Conservation (phyloP, 1,284 basidiomycete genomes). For the Singerocomus inundabilis region DNA sequence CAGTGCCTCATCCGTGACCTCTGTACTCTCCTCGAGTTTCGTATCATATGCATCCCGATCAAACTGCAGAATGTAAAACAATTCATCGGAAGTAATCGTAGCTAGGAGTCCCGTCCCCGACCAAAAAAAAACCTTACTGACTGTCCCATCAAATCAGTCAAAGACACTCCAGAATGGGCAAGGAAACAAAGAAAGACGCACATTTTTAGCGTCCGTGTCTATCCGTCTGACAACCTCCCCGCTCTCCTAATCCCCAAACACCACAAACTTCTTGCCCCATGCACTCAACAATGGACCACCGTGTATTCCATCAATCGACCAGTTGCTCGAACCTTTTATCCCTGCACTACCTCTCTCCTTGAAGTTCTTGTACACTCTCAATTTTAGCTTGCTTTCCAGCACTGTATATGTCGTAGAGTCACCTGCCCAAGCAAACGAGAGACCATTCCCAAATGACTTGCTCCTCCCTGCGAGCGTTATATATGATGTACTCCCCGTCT, state of each 20-base stretch:
- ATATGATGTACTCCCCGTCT: no score
- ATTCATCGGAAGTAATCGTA: slow-evolving; percentile 86
- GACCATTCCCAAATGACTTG: slow-evolving; percentile 93
- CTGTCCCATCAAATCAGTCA: slow-evolving; percentile 12
- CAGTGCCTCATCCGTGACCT: slow-evolving; percentile 90
- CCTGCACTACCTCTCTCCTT: slow-evolving; percentile 73
- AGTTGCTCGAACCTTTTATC: slow-evolving; percentile 79
- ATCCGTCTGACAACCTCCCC: slow-evolving; percentile 92
- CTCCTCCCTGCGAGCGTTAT: slow-evolving; percentile 99
- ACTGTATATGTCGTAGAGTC: slow-evolving; percentile 99
- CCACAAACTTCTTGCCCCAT: slow-evolving; percentile 85
- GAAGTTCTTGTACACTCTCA: no score
- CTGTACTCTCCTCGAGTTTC: slow-evolving; percentile 73
- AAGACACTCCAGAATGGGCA: neutral
- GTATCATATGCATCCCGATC: slow-evolving; percentile 87
- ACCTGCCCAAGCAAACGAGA: slow-evolving; percentile 94
- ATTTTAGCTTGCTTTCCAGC: slow-evolving; percentile 82
- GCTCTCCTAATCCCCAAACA: slow-evolving; percentile 99
- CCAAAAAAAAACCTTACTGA: slow-evolving; percentile 86
- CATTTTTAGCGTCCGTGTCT: slow-evolving; percentile 93
- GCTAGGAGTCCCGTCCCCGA: slow-evolving; percentile 89
- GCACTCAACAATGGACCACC: slow-evolving; percentile 88
- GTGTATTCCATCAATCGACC: slow-evolving; percentile 84
- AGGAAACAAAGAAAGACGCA: slow-evolving; percentile 41
- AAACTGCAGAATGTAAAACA: slow-evolving; percentile 92